Base-by-base conservation (phyloP, 2,329 filamentous ascomycete genomes). In the Pseudopithomyces maydicus region DNA sequence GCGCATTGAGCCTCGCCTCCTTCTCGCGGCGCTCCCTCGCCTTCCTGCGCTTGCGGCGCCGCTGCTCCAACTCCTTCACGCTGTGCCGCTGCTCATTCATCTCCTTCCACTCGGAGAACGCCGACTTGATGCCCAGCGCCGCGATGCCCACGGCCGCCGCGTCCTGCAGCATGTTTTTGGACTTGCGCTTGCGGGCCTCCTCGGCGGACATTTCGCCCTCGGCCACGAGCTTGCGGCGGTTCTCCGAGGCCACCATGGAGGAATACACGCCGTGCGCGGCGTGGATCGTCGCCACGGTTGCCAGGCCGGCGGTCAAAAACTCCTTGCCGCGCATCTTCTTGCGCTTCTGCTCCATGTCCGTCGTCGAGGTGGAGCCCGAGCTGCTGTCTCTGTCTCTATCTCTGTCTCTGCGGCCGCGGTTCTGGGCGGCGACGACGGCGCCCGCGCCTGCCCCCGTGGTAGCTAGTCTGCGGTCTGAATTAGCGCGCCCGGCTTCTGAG, bases 281-380 rank as follows among this genome's bases (percentile, higher is more conserved):
- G 75, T 90, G 87, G 60, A 90, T 88, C 26, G 87, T 89, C 36
- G 88, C 88, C 57, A 90, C 83, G 55, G 85, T 87, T 52, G 88
- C 87, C 56, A 90, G 78, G 61, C 87, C 86, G 53, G 86, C 84
- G 63, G 86, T 88, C 61, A 89, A 71, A 68, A 88, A 74, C 79
- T 88, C 85, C 76, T 88, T 88, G 74, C 85, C 84, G 78, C 82
- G 82, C 78, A 88, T 81, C 70, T 88, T 88, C 75, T 87, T 89
- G 52, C 82, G 79, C 68, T 80, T 78, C 63, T 83, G 80, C 70
- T 88, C 85, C 77, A 90, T 86, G 69, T 87, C 86, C 67, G 82
- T 82, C 71, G 84, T 85, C 61, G 81, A 83, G 54, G 83, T 83
- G 59, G 84, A 77, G 63, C 72, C 66, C 32, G 64, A 66, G 58